Evolutionary conservation across 441 rosid genomes (phyloP).

Genomic region (Kokia cookei): DNA sequence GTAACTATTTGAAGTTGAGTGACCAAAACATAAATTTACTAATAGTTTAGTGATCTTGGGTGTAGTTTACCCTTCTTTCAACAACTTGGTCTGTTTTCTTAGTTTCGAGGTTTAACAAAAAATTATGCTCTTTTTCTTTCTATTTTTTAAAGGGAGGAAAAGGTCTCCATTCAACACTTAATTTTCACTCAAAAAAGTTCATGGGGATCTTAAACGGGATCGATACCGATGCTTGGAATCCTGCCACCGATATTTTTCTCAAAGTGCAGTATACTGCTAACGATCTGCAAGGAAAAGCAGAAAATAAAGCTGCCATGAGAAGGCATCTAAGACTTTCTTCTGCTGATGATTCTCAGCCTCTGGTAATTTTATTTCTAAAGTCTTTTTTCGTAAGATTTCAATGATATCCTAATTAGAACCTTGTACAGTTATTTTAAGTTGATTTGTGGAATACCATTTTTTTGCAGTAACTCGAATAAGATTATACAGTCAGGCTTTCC

Average conservation of each 20-base stretch:
- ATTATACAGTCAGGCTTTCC: background rate
- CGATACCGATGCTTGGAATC: conserved; percentile 93
- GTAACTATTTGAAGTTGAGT: too few relatives aligned
- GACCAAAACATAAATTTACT: too few relatives aligned
- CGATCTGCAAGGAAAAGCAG: conserved; percentile 82
- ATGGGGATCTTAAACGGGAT: conserved; percentile 88
- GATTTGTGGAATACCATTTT: background rate
- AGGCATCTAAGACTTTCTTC: conserved; percentile 75
- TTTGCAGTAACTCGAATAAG: background rate
- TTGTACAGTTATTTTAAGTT: background rate
- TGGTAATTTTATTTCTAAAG: conserved; percentile 46
- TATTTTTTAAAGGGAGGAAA: conserved; percentile 64
- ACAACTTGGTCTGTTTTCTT: background rate
- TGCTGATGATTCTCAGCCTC: conserved; percentile 50
- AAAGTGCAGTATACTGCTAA: conserved; percentile 70
- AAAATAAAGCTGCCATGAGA: conserved; percentile 64
- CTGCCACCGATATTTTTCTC: conserved; percentile 66
- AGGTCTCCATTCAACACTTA: conserved; percentile 86
- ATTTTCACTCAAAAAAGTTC: conserved; percentile 78
- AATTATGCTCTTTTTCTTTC: background rate
- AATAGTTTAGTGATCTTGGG: too few relatives aligned
- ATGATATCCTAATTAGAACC: background rate
- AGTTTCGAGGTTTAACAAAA: background rate
- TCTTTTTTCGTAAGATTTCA: background rate
- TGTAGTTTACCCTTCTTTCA: background rate